Base-by-base conservation (phyloP, 345 rosid species). In the Gossypium thurberi region DNA sequence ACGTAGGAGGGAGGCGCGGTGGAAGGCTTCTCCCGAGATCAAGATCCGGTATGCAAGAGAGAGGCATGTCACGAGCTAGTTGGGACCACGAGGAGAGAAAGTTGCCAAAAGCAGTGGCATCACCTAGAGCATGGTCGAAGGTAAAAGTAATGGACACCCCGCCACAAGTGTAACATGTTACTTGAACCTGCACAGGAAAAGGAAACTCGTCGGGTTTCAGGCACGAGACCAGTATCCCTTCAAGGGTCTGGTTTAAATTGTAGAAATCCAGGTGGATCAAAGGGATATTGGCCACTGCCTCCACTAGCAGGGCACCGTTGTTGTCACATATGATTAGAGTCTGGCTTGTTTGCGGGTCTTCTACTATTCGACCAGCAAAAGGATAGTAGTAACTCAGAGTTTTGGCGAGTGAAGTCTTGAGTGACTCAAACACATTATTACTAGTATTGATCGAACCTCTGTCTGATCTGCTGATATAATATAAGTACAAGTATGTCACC, bases 101-200 rank as follows among this genome's bases (percentile, higher is more conserved):
- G 43, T 83, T 86, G 2, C 85, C 83, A 13, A 93, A 90, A 63
- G 98, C 77, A 74, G 77, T 81, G 8, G 96, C 97, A 28, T 93
- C 97, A 1, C 98, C 96, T 9, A 93, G 88, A 52, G 93, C 95
- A 72, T 93, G 97, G 75, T 91, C 93, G 46, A 93, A 93, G 61
- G 92, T 88, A 83, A 90, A 87, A 8, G 97, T 81, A 55, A 90
- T 7, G 1, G 94, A 89, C 72, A 86, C 74, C 70, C 97, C 87
- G 63, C 98, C 94, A 11, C 97, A 91, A 40, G 75, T 56, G 72
- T 78, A 91, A 42, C 46, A 50, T 17, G 91, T 91, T 2, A 77
- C 88, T 78, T 93, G 96, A 63, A 88, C 81, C 79, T 91, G 94
- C 44, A 84, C 44, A 6, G 89, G 84, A 51, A 87, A 58, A 21